Percentiles rank a stretch among this genome's conserved stretches.
phyloP scores from a whole-genome alignment of 192 early-diverging fungal species.

The Dispira simplex region DNA sequence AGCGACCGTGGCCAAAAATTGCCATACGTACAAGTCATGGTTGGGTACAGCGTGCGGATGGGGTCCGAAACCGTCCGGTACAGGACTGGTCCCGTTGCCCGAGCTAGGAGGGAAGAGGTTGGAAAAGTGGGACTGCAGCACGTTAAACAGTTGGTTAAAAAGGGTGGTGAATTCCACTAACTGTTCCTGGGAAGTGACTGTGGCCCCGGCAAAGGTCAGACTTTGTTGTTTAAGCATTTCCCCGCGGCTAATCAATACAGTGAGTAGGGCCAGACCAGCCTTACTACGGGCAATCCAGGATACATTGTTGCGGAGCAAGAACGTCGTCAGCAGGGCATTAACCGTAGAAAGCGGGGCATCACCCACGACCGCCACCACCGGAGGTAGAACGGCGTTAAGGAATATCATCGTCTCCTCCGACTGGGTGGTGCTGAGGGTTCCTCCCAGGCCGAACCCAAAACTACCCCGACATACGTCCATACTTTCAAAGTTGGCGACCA shows the following conservation, averaged over 20 bases:
- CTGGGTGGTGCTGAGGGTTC: slow-evolving; percentile 13
- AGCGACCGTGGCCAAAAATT: slow-evolving; percentile 93
- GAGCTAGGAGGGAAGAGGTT: slow-evolving; percentile 55
- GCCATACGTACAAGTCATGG: slow-evolving; percentile 85
- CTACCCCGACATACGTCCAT: slow-evolving; percentile 45
- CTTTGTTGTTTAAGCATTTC: slow-evolving; percentile 68
- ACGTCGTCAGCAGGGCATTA: slow-evolving; percentile 57
- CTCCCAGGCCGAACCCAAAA: slow-evolving; percentile 15
- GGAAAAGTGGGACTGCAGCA: slow-evolving; percentile 57
- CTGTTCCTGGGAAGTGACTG: slow-evolving; percentile 16
- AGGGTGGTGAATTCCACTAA: slow-evolving; percentile 28
- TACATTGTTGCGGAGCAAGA: slow-evolving; percentile 84
- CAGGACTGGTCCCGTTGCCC: slow-evolving; percentile 14
- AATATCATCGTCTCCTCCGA: slow-evolving; percentile 72
- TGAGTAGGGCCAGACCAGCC: slow-evolving; percentile 76
- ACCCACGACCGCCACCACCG: slow-evolving; percentile 57
- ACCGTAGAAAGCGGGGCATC: slow-evolving; percentile 76
- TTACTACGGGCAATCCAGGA: slow-evolving; percentile 70
- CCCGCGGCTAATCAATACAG: slow-evolving; percentile 76
- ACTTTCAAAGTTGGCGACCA: slow-evolving; percentile 60
- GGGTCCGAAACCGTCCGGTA: slow-evolving; percentile 17
- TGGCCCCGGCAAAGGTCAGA: slow-evolving; percentile 19
- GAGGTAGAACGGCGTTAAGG: slow-evolving; percentile 73
- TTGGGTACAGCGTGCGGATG: slow-evolving; percentile 28
- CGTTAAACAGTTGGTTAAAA: slow-evolving; percentile 68